Conservation (phyloP, 805 yeast species). For the Suhomyces pyralidae region DNA sequence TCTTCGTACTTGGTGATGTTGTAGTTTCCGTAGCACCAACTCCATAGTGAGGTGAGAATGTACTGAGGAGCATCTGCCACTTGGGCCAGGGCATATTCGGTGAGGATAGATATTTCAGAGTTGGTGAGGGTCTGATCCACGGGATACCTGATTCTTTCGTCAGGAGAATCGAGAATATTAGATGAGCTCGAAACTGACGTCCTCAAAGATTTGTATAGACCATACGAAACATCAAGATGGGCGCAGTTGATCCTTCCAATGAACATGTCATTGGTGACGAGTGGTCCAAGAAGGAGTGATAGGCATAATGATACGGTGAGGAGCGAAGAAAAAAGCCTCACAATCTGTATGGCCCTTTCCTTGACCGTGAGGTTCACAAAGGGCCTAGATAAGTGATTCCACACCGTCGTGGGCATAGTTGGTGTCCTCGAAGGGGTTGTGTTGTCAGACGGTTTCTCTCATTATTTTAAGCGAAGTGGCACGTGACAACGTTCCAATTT, state of each 20-base stretch:
- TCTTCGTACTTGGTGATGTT: constrained; percentile 16
- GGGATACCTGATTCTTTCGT: constrained; percentile 13
- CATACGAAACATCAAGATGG: constrained; percentile 51
- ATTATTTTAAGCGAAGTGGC: neutral
- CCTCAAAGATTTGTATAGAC: constrained; percentile 47
- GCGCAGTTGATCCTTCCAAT: constrained; percentile 46
- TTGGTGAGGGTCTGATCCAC: constrained; percentile 41
- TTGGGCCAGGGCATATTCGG: constrained; percentile 44
- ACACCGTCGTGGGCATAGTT: neutral
- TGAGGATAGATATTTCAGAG: constrained; percentile 45
- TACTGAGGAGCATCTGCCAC: constrained; percentile 50
- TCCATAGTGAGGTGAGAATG: constrained; percentile 38
- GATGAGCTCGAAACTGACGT: constrained; percentile 17
- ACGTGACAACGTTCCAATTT: neutral
- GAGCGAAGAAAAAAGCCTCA: constrained; percentile 21
- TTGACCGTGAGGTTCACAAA: constrained; percentile 24
- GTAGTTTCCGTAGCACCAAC: constrained; percentile 47
- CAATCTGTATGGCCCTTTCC: constrained; percentile 23
- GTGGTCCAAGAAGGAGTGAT: constrained; percentile 26
- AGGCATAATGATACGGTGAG: constrained; percentile 17
- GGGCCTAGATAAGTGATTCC: constrained; percentile 9
- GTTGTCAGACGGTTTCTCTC: neutral
- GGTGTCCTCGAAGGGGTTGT: neutral
- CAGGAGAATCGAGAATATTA: neutral
- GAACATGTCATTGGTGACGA: constrained; percentile 14